Evolutionary conservation across 352 stramenopile genomes (phyloP).

Genomic region (Phytophthora aleatoria): DNA sequence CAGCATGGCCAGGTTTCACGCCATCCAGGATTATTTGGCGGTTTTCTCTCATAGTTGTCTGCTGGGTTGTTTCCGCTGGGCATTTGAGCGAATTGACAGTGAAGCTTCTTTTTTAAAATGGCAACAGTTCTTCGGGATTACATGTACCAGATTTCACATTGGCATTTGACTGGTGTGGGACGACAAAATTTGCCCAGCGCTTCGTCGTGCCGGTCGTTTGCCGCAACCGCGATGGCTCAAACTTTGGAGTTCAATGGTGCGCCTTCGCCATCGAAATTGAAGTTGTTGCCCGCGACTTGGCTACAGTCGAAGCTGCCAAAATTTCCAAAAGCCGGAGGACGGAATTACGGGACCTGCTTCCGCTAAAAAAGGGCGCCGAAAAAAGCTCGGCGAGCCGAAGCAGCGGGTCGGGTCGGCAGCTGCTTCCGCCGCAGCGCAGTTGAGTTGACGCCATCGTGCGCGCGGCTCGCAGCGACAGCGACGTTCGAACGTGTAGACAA

Average conservation of each 20-base stretch:
- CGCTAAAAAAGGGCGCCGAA: slow-evolving; percentile 26
- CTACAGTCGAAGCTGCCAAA: slow-evolving; percentile 22
- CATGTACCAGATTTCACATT: too few relatives aligned
- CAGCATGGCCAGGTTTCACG: too few relatives aligned
- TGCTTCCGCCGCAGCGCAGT: slow-evolving; percentile 1
- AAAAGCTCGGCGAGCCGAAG: slow-evolving; percentile 6
- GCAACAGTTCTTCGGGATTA: background rate
- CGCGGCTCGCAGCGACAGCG: background rate
- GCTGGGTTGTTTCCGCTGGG: too few relatives aligned
- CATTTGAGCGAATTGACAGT: too few relatives aligned
- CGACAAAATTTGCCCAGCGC: slow-evolving; percentile 3
- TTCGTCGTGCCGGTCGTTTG: background rate
- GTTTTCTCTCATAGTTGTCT: too few relatives aligned
- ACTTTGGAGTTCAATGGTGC: background rate
- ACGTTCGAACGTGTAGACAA: slow-evolving; percentile 17
- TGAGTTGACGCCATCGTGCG: background rate
- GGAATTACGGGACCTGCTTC: slow-evolving; percentile 21
- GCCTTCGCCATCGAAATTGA: slow-evolving; percentile 27
- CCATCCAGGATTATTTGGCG: too few relatives aligned
- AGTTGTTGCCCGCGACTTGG: slow-evolving; percentile 19
- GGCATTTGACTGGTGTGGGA: slow-evolving; percentile 2
- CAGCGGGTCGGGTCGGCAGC: slow-evolving; percentile 4
- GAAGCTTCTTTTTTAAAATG: too few relatives aligned
- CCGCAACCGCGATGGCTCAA: background rate
- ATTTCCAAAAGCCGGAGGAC: slow-evolving; percentile 35